These are phyloP conservation scores for Neocatenulostroma microsporum DNA, from an alignment of 2,329 filamentous ascomycete genomes.

Conservation along the genomic window DNA sequence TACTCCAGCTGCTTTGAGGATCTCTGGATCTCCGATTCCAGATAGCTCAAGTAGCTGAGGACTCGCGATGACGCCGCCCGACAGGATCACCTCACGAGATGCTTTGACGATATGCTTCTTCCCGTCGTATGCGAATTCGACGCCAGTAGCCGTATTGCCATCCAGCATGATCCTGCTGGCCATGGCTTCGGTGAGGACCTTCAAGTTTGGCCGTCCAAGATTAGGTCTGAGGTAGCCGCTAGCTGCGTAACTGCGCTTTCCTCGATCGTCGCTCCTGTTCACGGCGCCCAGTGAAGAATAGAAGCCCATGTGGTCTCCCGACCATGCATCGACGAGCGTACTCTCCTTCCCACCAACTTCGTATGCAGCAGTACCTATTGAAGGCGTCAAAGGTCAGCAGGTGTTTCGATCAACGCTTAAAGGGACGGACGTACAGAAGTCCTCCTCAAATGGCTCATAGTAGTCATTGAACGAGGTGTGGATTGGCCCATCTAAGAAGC, in stretches of 20 bases:
- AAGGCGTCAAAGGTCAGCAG: too few species aligned
- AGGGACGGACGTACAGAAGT: too few species aligned
- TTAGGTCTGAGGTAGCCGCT: constrained; percentile 32
- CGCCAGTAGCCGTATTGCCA: constrained; percentile 33
- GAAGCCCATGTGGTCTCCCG: constrained; percentile 28
- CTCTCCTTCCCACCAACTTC: constrained; percentile 28
- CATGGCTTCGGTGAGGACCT: constrained; percentile 41
- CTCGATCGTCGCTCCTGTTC: constrained; percentile 23
- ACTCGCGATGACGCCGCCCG: constrained; percentile 51
- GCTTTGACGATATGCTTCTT: constrained; percentile 29
- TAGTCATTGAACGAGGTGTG: constrained; percentile 29
- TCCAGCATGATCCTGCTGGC: constrained; percentile 42
- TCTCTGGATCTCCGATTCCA: constrained; percentile 46
- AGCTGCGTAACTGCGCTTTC: constrained; percentile 31
- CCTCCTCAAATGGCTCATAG: constrained; percentile 31
- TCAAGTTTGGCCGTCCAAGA: constrained; percentile 36
- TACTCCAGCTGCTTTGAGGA: constrained; percentile 39
- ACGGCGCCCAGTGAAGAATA: constrained; percentile 22
- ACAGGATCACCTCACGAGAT: constrained; percentile 49
- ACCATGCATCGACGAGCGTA: constrained; percentile 31
- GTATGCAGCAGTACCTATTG: too few species aligned
- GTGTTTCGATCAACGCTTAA: too few species aligned
- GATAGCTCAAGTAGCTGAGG: constrained; percentile 55
- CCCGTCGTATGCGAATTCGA: constrained; percentile 36
- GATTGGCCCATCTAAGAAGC: constrained; percentile 23